phyloP scores from a whole-genome alignment of 805 yeast species.

The Torulaspora indica region DNA sequence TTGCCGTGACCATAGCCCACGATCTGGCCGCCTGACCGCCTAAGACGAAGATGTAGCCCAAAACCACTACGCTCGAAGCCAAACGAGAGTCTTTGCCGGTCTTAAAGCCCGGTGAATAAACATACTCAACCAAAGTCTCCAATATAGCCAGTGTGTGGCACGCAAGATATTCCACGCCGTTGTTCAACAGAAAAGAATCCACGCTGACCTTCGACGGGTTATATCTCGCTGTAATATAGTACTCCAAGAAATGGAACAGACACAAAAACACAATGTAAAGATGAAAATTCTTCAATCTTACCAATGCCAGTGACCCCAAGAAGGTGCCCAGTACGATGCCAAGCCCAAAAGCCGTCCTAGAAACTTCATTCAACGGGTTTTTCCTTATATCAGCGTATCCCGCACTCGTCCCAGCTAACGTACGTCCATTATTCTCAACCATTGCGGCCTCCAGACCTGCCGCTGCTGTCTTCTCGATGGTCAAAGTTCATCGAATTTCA shows the following conservation, averaged over 20 bases:
- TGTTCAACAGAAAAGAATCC: constrained; percentile 65
- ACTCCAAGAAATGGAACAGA: constrained; percentile 78
- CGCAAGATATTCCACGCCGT: constrained; percentile 52
- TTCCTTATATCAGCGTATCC: constrained; percentile 34
- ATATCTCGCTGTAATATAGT: constrained; percentile 68
- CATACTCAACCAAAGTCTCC: constrained; percentile 46
- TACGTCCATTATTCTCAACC: background rate
- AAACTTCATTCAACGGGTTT: constrained; percentile 43
- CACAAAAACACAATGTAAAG: constrained; percentile 51
- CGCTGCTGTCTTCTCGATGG: background rate
- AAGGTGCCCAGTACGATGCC: constrained; percentile 44
- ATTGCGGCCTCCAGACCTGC: background rate
- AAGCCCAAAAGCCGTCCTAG: constrained; percentile 42
- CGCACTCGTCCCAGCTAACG: background rate
- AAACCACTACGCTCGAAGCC: constrained; percentile 17
- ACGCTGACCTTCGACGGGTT: constrained; percentile 61
- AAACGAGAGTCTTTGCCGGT: constrained; percentile 3
- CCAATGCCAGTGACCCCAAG: constrained; percentile 28
- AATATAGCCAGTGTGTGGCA: constrained; percentile 54
- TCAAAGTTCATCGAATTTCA: background rate
- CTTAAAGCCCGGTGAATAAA: constrained; percentile 40
- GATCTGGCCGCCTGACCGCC: constrained; percentile 69
- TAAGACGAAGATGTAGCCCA: constrained; percentile 46
- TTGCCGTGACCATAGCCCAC: constrained; percentile 82
- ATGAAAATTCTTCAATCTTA: constrained; percentile 36